Percentiles rank a stretch among this genome's conserved stretches.
Conservation (phyloP, 192 early-diverging fungal genomes). For the Entomortierella chlamydospora region DNA sequence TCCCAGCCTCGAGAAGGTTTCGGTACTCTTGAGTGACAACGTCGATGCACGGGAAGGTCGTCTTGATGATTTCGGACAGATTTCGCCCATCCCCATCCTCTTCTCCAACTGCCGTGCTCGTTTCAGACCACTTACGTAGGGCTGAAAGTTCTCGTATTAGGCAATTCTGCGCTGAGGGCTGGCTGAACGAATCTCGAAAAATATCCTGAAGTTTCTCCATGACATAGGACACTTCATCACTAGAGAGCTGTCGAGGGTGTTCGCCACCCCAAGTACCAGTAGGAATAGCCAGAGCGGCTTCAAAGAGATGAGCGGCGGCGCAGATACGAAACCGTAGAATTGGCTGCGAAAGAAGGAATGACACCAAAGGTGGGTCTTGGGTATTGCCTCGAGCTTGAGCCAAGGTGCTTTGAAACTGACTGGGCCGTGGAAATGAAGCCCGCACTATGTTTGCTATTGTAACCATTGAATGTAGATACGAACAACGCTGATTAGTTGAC, state of each 20-base stretch:
- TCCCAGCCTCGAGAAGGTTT: conserved; percentile 5
- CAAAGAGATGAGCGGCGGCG: conserved; percentile 25
- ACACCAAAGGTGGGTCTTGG: background rate
- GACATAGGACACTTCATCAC: conserved; percentile 11
- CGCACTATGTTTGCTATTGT: conserved; percentile 11
- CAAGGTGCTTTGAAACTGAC: conserved; percentile 5
- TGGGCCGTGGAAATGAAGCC: conserved; percentile 18
- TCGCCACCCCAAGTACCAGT: conserved; percentile 14
- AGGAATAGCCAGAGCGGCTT: conserved; percentile 12
- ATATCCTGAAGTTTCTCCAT: conserved; percentile 17
- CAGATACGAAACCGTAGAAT: conserved; percentile 32
- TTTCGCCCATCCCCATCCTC: background rate
- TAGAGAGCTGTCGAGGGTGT: conserved; percentile 11
- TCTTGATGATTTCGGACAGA: conserved; percentile 8
- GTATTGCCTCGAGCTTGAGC: background rate
- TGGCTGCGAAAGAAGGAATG: conserved; percentile 9
- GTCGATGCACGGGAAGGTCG: conserved; percentile 12
- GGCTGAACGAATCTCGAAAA: conserved; percentile 21
- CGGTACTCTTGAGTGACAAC: conserved; percentile 14
- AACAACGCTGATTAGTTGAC: no score
- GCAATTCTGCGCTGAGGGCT: background rate
- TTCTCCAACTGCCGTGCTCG: background rate
- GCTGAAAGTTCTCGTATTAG: conserved; percentile 7
- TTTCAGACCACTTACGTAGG: conserved; percentile 4
- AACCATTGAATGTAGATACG: background rate